phyloP scores from a whole-genome alignment of 768 basidiomycete species.

The Hemileccinum impolitum region DNA sequence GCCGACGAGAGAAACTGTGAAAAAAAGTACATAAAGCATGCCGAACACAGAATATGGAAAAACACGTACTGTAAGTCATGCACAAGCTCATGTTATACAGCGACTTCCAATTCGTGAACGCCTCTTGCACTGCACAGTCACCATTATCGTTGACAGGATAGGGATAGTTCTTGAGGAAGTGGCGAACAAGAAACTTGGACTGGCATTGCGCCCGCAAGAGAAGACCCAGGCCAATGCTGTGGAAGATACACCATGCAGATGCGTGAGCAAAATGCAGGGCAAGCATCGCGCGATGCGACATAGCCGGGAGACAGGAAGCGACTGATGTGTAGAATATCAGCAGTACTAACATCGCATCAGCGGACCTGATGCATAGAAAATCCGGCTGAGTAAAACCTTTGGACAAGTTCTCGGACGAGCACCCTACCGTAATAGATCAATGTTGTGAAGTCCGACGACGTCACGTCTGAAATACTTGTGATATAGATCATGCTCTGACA shows the following conservation, averaged over 20 bases:
- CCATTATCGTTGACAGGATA: constrained; percentile 70
- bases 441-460: constrained; percentile 70
- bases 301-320: constrained; percentile 54
- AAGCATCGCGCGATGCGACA: constrained; percentile 50
- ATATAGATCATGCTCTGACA: constrained; percentile 85
- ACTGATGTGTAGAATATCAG: constrained; percentile 65
- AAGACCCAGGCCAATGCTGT: constrained; percentile 83
- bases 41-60: neutral
- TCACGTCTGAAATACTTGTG: constrained; percentile 91
- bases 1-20: constrained; percentile 74
- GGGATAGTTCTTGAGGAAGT: constrained; percentile 93
- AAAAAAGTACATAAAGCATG: neutral
- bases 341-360: constrained; percentile 79
- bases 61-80: constrained; percentile 83
- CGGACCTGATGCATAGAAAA: constrained; percentile 51
- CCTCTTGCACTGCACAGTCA: constrained; percentile 82
- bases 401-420: neutral
- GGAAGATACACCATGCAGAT: constrained; percentile 79
- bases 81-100: constrained; percentile 90
- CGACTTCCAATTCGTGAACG: constrained; percentile 93
- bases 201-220: constrained; percentile 82
- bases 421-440: constrained; percentile 81
- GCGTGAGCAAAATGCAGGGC: constrained; percentile 80
- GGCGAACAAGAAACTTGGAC: constrained; percentile 86
- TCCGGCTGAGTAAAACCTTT: constrained; percentile 20